Evolutionary conservation across 352 stramenopile genomes (phyloP).

Genomic region (Globisporangium middletonii): DNA sequence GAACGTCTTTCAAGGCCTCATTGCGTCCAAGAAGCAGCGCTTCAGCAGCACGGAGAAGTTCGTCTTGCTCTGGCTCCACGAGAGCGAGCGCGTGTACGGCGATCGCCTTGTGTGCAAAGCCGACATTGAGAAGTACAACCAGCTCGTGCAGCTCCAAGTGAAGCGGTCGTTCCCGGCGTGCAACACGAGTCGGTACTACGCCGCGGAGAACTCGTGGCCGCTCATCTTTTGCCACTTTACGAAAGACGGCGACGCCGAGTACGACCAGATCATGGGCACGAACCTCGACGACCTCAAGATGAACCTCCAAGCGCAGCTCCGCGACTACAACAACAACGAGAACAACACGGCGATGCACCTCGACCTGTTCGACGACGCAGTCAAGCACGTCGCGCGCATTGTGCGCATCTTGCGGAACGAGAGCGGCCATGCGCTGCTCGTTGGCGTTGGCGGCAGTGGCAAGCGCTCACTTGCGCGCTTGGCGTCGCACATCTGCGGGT

Average conservation of each 20-base stretch:
- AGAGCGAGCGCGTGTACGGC: conserved; percentile 94
- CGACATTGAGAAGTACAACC: conserved; percentile 93
- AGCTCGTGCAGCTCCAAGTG: conserved; percentile 90
- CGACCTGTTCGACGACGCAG: conserved; percentile 95
- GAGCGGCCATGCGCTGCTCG: conserved; percentile 89
- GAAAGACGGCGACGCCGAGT: conserved; percentile 90
- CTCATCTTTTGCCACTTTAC: conserved; percentile 96
- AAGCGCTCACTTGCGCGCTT: conserved; percentile 93
- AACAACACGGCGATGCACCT: conserved; percentile 95
- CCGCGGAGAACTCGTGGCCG: conserved; percentile 92
- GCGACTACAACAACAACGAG: conserved; percentile 95
- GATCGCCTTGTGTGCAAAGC: conserved; percentile 91
- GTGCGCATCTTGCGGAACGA: conserved; percentile 91
- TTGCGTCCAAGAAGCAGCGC: conserved; percentile 90
- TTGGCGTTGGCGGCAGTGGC: conserved; percentile 92
- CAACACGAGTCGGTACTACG: conserved; percentile 91
- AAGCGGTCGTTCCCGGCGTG: conserved; percentile 93
- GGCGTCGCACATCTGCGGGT: conserved; percentile 92
- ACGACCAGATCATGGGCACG: conserved; percentile 90
- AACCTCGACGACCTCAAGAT: conserved; percentile 86
- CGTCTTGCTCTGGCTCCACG: conserved; percentile 93
- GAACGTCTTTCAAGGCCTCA: conserved; percentile 95
- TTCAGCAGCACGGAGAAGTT: conserved; percentile 93
- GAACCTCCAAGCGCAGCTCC: conserved; percentile 86
- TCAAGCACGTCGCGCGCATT: conserved; percentile 95